These are phyloP conservation scores for Dactylellina cionopaga DNA, from an alignment of 2,329 filamentous ascomycete genomes.

Conservation along the genomic window DNA sequence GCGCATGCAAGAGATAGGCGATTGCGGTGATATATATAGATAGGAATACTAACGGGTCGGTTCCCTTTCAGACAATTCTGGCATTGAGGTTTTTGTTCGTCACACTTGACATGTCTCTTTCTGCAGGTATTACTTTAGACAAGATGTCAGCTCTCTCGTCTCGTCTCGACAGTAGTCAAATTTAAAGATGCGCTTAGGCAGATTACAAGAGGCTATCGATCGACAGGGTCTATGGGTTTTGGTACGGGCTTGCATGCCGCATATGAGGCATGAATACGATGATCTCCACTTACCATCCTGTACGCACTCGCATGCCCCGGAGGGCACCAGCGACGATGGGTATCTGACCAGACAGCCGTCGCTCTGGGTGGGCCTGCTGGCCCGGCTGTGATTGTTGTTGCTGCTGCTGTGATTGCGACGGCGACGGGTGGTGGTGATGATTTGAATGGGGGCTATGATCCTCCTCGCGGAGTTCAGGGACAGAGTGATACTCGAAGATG, in stretches of 20 bases:
- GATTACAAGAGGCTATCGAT: constrained; percentile 22
- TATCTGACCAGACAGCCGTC: constrained; percentile 50
- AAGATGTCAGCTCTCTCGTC: constrained; percentile 41
- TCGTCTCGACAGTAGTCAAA: constrained; percentile 35
- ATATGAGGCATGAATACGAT: not conserved
- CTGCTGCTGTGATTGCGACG: constrained; percentile 41
- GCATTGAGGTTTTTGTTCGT: constrained; percentile 57
- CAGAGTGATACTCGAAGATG: constrained; percentile 51
- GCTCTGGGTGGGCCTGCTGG: constrained; percentile 37
- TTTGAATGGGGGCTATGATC: constrained; percentile 41
- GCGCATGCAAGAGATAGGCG: constrained; percentile 22
- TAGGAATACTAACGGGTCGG: constrained; percentile 31
- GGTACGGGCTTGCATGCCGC: constrained; percentile 11
- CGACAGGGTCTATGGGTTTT: constrained; percentile 22
- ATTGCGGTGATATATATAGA: constrained; percentile 47
- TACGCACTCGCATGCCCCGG: constrained; percentile 49
- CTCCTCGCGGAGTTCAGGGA: constrained; percentile 48
- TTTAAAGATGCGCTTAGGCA: constrained; percentile 40
- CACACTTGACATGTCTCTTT: constrained; percentile 57
- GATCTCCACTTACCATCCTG: constrained; percentile 49
- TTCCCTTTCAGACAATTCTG: constrained; percentile 55
- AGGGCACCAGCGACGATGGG: constrained; percentile 51
- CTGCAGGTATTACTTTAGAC: constrained; percentile 54
- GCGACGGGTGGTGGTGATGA: constrained; percentile 45
- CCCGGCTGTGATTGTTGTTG: constrained; percentile 32